Evolutionary conservation across 2,329 filamentous ascomycete genomes (phyloP).

Genomic region (Colletotrichum phormii): DNA sequence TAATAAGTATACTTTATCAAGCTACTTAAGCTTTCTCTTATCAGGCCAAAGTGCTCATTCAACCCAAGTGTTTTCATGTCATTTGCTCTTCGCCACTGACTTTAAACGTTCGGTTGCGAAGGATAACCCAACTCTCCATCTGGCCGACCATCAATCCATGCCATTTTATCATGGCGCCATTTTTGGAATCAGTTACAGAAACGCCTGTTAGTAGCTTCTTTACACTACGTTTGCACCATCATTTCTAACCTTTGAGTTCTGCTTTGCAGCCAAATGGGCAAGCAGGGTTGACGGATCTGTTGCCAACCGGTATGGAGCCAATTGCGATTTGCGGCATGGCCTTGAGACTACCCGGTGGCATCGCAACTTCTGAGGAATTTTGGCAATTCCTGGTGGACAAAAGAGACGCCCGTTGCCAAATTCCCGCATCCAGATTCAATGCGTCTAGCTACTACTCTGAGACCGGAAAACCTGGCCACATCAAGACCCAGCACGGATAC

Average conservation of each 20-base stretch:
- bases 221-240: fast-evolving
- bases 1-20: no score
- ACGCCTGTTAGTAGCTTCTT: not conserved
- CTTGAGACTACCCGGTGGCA: slow-evolving; percentile 44
- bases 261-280: not conserved
- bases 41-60: no score
- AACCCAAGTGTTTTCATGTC: not conserved
- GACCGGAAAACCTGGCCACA: slow-evolving; percentile 36
- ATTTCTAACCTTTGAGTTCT: not conserved
- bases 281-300: not conserved
- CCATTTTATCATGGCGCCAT: slow-evolving; percentile 11
- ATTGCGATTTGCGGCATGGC: slow-evolving; percentile 47
- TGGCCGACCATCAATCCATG: no score
- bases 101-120: not conserved
- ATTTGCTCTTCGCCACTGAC: not conserved
- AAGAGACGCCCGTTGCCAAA: slow-evolving; percentile 37
- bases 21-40: no score
- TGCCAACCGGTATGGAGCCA: slow-evolving; percentile 22
- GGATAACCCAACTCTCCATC: no score
- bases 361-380: slow-evolving; percentile 40
- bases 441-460: slow-evolving; percentile 33
- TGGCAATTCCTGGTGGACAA: slow-evolving; percentile 44
- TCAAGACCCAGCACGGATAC: slow-evolving; percentile 43
- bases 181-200: not conserved
- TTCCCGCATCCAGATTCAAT: slow-evolving; percentile 40